Evolutionary conservation across 306 rosid species (phyloP).

Genomic region (Pyrus pyrifolia): DNA sequence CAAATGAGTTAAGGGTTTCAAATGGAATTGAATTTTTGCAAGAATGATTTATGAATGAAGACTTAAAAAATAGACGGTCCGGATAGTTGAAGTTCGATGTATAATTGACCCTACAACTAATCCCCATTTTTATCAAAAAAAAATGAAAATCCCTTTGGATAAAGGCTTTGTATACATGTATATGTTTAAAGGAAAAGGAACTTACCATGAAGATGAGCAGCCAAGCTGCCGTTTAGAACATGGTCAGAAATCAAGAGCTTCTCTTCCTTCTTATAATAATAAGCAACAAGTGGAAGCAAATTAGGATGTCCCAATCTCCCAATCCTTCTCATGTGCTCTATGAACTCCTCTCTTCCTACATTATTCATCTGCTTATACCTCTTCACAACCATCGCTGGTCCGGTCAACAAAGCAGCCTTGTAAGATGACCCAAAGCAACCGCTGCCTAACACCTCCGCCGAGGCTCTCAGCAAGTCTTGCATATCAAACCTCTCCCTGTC

Average conservation of each 20-base stretch:
- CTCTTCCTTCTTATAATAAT: slow-evolving; percentile 82
- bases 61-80: too few species aligned
- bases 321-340: slow-evolving; percentile 74
- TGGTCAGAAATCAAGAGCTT: slow-evolving; percentile 66
- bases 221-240: slow-evolving; percentile 57
- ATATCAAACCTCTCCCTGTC: slow-evolving; percentile 61
- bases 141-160: too few species aligned
- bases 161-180: too few species aligned
- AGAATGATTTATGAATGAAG: too few species aligned
- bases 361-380: slow-evolving; percentile 89
- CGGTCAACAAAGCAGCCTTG: slow-evolving; percentile 58
- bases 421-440: slow-evolving; percentile 85
- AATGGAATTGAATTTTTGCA: too few species aligned
- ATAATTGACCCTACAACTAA: too few species aligned
- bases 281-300: slow-evolving; percentile 84
- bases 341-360: slow-evolving; percentile 75
- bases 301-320: slow-evolving; percentile 65
- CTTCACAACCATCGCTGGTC: slow-evolving; percentile 72
- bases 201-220: slow-evolving; percentile 71
- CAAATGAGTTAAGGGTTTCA: too few species aligned
- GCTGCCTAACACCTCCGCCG: slow-evolving; percentile 86
- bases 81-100: too few species aligned
- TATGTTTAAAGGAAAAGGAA: neutral
- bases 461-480: slow-evolving; percentile 75
- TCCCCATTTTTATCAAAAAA: too few species aligned